Base-by-base conservation (phyloP, 371 early-diverging fungal genomes). In the Mucor circinelloides region DNA sequence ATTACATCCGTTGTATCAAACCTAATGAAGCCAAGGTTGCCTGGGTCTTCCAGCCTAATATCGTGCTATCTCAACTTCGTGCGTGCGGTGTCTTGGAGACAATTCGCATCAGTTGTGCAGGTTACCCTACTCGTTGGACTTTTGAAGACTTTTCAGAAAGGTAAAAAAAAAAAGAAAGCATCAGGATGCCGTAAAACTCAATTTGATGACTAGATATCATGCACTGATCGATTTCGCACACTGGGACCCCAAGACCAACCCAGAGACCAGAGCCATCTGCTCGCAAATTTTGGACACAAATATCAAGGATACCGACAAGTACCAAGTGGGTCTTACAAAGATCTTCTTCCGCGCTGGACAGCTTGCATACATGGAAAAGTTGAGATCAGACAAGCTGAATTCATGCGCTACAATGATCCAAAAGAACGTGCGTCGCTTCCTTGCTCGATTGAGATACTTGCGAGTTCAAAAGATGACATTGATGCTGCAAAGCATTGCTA, bases 51-150 rank as follows among this genome's bases (percentile, higher is more conserved):
- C 96, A 99, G 68, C 89, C 95, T 25, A 89, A 87, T 36, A 92
- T 96, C 88, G 97, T 99, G 17, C 86, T 99, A 3, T 83, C 93
- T 19, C 99, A 99, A 79, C 77, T 99, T 44, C 91, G 96, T 48
- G 99, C 99, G 32, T 99, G 99, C 85, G 99, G 99, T 88, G 99
- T 99, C 2, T 78, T 99, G 23, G 99, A 99, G 80, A 99, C 99
- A 2, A 99, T 99, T 70, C 91, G 98, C 36, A 99, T 99, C 79
- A 93, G 94, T 75, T 95, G 98, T 74, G 96, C 96, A 17, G 99
- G 99, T 27, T 99, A 98, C 79, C 99, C 99, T 21, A 88, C 94
- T 6, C 89, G 99, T 54, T 90, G 95, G 85, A 85, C 89, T 17
- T 97, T 94, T 79, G 84, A 85, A 50, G 99, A 99, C 68, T 99